Base-by-base conservation (phyloP, 2,329 filamentous ascomycete genomes). In the Fusarium sp. region DNA sequence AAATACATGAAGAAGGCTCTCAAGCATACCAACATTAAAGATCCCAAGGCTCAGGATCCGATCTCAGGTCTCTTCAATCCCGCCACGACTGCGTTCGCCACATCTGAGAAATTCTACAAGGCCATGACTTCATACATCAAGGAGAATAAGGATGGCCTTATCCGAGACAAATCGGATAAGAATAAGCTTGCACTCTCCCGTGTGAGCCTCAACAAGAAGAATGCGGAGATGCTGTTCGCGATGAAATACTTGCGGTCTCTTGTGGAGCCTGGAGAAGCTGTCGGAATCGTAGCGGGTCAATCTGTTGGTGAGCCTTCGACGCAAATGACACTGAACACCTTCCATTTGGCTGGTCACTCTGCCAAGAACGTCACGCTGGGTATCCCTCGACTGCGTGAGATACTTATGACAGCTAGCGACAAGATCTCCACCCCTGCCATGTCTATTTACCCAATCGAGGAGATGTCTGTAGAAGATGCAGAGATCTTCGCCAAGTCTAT, bases 241-340 rank as follows among this genome's bases (percentile, higher is more conserved):
- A 91, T 97, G 80, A 98, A 98, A 82, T 99, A 98, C 80, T 88
- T 98, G 75, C 93, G 92, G 76, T 98, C 95, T 5, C 88, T 98
- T 14, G 93, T 98, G 31, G 96, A 99, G 78, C 94, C 96, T 35
- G 96, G 96, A 51, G 97, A 99, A 85, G 96, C 96, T 33, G 95
- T 99, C 33, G 96, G 96, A 75, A 97, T 99, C 72, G 94, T 99
- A 67, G 97, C 97, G 57, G 95, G 95, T 15, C 96, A 99, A 83
- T 98, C 96, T 38, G 92, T 99, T 47, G 96, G 96, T 80, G 97
- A 99, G 81, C 96, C 97, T 14, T 98, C 95, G 6, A 99, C 96
- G 17, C 96, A 99, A 83, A 99, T 99, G 97, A 99, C 97, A 13
- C 86, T 99, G 63, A 99, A 99, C 85, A 99, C 97, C 35, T 99